Percentiles rank a stretch among this genome's conserved stretches.
phyloP scores from a whole-genome alignment of 164 flowering plant genomes.

The Brasenia schreberi region DNA sequence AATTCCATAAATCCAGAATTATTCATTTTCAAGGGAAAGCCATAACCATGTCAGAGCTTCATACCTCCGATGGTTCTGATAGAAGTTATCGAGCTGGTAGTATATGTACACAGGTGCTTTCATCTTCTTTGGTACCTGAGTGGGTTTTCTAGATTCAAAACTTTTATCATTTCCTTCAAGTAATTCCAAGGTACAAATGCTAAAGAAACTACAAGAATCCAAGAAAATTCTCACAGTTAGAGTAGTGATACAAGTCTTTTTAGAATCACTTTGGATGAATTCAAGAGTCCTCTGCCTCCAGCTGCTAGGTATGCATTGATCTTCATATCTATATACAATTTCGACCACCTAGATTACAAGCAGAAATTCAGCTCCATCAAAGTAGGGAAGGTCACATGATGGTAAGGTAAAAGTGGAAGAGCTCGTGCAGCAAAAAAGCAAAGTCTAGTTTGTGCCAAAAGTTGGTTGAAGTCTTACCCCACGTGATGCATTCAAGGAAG shows the following conservation, averaged over 20 bases:
- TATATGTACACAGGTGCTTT: slow-evolving; percentile 65
- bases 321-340: slow-evolving; percentile 61
- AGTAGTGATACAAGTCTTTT: slow-evolving; percentile 55
- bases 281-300: slow-evolving; percentile 17
- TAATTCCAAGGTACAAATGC: background rate
- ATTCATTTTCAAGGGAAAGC: no score
- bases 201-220: background rate
- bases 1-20: no score
- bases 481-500: slow-evolving; percentile 69
- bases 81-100: slow-evolving; percentile 76
- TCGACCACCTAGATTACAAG: slow-evolving; percentile 57
- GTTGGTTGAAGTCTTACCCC: slow-evolving; percentile 22
- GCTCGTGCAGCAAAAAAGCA: background rate
- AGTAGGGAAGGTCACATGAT: no score
- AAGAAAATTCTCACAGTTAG: slow-evolving; percentile 27
- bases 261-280: slow-evolving; percentile 37
- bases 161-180: background rate
- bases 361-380: background rate
- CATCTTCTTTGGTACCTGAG: slow-evolving; percentile 23
- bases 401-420: background rate
- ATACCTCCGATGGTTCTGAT: slow-evolving; percentile 80
- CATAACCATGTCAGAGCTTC: background rate
- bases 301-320: slow-evolving; percentile 38
- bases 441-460: background rate
- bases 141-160: background rate